Evolutionary conservation across 2,329 filamentous ascomycete genomes (phyloP), one percentile per base, ranked within the genome.

Genomic region (Ophiostoma sp.): DNA sequence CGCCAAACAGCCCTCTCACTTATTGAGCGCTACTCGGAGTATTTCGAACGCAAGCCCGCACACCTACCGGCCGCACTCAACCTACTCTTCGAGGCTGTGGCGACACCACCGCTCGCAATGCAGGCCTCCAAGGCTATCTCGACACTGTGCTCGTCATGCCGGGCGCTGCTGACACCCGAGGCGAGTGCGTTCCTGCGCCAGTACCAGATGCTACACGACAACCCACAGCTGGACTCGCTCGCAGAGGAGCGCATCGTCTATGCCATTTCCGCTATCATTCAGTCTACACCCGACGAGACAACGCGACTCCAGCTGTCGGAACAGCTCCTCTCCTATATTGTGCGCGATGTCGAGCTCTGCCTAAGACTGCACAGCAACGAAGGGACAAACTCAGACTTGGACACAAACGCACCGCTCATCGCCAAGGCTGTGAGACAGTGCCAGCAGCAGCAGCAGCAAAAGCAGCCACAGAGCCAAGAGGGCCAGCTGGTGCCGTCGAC

Each of bases 191-290:
- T 96, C 74, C 79, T 95, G 62, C 81, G 84, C 42, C 88, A 93
- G 74, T 94, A 93, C 75, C 81, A 85, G 69, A 81, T 82, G n/a
- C 84, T 93, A 66, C 80, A 85, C n/a, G 78, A 78, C 36, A 82
- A 82, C 66, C 79, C 79, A n/a, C 84, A 84, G 7, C 80, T 91
- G 9, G 89, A 93, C 71, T 85, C 85, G 52, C 79, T 87, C 67
- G 88, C 88, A 1, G 91, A 91, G 74, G 90, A 93, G 74, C 87
- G 86, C 72, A 85, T 94, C 0, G 82, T 92, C 5, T 87, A 89
- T 55, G 91, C 87, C 1, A 90, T 95, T 72, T 86, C 90, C 8
- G 87, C 87, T 8, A 88, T 95, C 60, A 84, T 93, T 42, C 90
- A 95, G 77, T 89, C 90, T 8, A 81, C 92, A 9, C 79, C 85